Percentiles rank a stretch among this genome's conserved stretches.
Conservation (phyloP, 2,329 filamentous ascomycete species). For the Chaetomium sp. region DNA sequence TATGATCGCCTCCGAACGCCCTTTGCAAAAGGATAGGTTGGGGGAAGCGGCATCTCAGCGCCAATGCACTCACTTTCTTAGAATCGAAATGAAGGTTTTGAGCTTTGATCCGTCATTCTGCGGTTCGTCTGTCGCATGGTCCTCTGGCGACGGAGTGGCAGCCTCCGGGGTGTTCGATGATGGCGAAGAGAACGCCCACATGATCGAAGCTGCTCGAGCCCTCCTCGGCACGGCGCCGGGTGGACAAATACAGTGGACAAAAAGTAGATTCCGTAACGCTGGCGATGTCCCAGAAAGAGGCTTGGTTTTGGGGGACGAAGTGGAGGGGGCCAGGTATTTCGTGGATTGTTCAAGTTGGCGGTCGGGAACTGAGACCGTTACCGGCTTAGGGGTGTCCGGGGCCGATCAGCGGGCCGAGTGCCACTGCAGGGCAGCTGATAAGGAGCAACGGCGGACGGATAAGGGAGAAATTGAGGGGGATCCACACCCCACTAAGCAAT, state of each 20-base stretch:
- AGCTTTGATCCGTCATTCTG: constrained; percentile 85
- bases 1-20: background rate
- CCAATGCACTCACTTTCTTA: constrained; percentile 71
- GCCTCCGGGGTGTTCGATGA: constrained; percentile 9
- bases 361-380: constrained; percentile 1
- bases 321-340: background rate
- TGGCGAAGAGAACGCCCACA: constrained; percentile 28
- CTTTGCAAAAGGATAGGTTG: background rate
- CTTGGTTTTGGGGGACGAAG: background rate
- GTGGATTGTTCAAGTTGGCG: background rate
- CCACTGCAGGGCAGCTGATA: constrained; percentile 13
- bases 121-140: constrained; percentile 46
- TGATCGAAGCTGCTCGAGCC: constrained; percentile 13
- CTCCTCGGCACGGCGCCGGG: background rate
- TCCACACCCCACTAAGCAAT: constrained; percentile 14
- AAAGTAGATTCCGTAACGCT: background rate
- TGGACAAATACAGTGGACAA: background rate
- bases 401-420: constrained; percentile 20
- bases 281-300: background rate
- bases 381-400: constrained; percentile 8
- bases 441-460: constrained; percentile 10
- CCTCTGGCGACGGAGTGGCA: constrained; percentile 33
- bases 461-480: constrained; percentile 14
- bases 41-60: background rate
- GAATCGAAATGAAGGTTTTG: constrained; percentile 81